These are phyloP conservation scores for Helminthosporium solani DNA, from an alignment of 2,329 filamentous ascomycete species.

Conservation along the genomic window DNA sequence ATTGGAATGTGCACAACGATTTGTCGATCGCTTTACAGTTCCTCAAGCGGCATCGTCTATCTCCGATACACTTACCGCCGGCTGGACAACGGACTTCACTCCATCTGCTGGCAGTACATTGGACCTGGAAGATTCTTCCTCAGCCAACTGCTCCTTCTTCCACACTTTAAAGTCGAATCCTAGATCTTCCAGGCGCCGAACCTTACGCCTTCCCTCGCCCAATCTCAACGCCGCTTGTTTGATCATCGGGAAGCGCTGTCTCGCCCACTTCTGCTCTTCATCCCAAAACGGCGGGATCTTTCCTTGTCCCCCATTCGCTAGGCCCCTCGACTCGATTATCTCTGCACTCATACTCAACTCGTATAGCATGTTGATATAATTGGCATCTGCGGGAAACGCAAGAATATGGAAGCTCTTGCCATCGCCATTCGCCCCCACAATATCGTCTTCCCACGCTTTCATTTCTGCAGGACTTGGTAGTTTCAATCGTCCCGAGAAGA, in stretches of 20 bases:
- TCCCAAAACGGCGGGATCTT: constrained; percentile 2
- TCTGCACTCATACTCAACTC: background rate
- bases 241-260: constrained; percentile 1
- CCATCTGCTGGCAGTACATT: background rate
- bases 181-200: background rate
- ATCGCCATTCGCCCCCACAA: background rate
- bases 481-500: constrained; percentile 67
- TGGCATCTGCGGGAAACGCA: background rate
- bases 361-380: constrained; percentile 2
- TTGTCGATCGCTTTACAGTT: too few species aligned
- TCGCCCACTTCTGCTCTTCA: constrained; percentile 1
- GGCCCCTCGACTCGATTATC: background rate
- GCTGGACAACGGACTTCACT: too few species aligned
- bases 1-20: too few species aligned
- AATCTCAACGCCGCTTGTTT: constrained; percentile 1
- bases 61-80: too few species aligned
- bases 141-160: background rate
- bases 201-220: background rate
- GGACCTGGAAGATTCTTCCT: background rate
- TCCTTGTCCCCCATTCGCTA: background rate
- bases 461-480: constrained; percentile 66
- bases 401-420: constrained; percentile 1
- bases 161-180: constrained; percentile 1
- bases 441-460: constrained; percentile 61
- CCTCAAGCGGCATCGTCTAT: too few species aligned